A percentile compares a stretch with the other conserved stretches of the same genome.
These are phyloP conservation scores for Cucumis cinereus DNA, from an alignment of 306 rosid genomes.

Conservation along the genomic window DNA sequence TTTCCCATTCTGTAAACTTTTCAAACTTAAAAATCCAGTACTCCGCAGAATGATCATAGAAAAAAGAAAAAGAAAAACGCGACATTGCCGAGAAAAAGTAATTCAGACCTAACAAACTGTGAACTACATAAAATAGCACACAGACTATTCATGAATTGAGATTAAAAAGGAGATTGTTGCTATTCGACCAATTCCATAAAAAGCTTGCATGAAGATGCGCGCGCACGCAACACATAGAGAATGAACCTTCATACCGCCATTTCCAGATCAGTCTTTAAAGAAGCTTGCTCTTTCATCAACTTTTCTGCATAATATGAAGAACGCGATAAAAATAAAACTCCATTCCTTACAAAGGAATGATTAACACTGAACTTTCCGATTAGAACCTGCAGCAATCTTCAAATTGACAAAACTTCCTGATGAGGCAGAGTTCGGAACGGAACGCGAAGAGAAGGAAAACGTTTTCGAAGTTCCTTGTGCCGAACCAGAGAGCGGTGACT, in stretches of 20 bases:
- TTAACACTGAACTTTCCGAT: not conserved
- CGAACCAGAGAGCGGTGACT: conserved; percentile 56
- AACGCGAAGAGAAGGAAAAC: conserved; percentile 32
- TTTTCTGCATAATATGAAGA: conserved; percentile 39
- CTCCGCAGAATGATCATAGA: not conserved
- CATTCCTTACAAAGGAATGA: conserved; percentile 6
- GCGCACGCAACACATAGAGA: not conserved
- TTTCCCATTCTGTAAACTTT: conserved; percentile 48
- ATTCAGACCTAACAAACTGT: not conserved
- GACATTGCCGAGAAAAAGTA: not conserved
- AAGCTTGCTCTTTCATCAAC: conserved; percentile 80
- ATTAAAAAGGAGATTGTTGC: not conserved
- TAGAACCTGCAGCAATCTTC: conserved; percentile 81
- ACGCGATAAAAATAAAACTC: conserved; percentile 12
- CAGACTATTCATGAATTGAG: not conserved
- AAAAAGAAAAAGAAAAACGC: not conserved
- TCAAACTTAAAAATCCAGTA: not conserved
- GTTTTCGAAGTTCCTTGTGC: conserved; percentile 37
- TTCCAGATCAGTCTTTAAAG: conserved; percentile 75
- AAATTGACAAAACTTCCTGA: conserved; percentile 63
- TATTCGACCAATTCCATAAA: not conserved
- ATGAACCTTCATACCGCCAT: conserved; percentile 47
- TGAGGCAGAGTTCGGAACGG: conserved; percentile 40
- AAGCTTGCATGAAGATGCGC: not conserved
- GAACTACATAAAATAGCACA: not conserved